Evolutionary conservation across 208 protist genomes (phyloP), one percentile per base, ranked within the genome.

Genomic region (Phytomonas serpens): DNA sequence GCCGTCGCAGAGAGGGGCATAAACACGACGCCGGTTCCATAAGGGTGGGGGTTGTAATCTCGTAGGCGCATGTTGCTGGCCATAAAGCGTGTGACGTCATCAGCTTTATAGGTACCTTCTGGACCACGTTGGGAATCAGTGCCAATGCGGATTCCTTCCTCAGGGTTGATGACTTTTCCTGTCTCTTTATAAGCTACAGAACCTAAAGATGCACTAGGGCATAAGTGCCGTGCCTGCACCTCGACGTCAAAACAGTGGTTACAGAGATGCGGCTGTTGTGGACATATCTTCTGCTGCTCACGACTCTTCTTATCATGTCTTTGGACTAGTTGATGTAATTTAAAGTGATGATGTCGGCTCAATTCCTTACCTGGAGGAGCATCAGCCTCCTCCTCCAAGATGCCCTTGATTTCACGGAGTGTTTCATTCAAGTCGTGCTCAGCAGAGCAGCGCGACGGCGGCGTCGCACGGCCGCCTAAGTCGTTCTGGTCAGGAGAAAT

Each of bases 11-110:
- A 62, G 3, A 90, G 51, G 4, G 88, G 82, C 7, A 87, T 69
- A 68, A 89, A 93, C 36, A 93, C 86, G n/a, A 90, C 77, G 57
- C 90, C 90, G 38, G 82, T 83, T 19, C 87, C 90, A 79, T 89
- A 86, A 1, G 90, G 90, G 69, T 92, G 86, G 36, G 80, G 69
- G 76, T 84, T 91, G 87, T 88, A 92, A 73, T 73, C 77, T 37
- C 27, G 70, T 27, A 81, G 51, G 42, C 73, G 79, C 47, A 14
- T 37, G 61, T 79, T 80, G 69, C 74, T 72, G 14, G 80, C 74
- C 32, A 85, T 63, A 66, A 73, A 47, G 16, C 64, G 51, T 4
- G 42, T 63, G 57, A 85, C 75, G 38, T 83, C 69, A 38, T 64
- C 69, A 33, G 68, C 67, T 29, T 69, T 65, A 78, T 83, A 87